A percentile compares a stretch with the other conserved stretches of the same genome.
Evolutionary conservation across 2,329 filamentous ascomycete genomes (phyloP).

Genomic region (Ramularia endophylla): DNA sequence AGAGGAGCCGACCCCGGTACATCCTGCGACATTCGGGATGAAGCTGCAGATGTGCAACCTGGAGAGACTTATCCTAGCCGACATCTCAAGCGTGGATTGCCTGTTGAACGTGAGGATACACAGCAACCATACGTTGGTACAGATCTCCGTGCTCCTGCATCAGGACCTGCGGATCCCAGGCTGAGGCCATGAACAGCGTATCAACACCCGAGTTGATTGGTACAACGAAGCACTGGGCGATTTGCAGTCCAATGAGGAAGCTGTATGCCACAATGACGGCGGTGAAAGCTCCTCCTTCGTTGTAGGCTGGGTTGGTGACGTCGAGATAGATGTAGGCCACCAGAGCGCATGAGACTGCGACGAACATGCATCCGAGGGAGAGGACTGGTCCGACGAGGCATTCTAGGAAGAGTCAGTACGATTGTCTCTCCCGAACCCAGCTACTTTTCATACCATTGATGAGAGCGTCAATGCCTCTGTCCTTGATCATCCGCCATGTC

Average conservation of each 20-base stretch:
- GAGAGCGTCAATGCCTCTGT: constrained; percentile 83
- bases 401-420: constrained; percentile 39
- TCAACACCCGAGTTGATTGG: constrained; percentile 84
- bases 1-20: neutral
- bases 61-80: neutral
- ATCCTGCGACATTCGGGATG: neutral
- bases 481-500: constrained; percentile 58
- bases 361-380: constrained; percentile 63
- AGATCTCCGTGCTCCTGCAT: constrained; percentile 75
- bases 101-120: constrained; percentile 74
- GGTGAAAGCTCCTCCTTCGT: constrained; percentile 61
- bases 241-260: constrained; percentile 85
- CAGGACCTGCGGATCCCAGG: constrained; percentile 64
- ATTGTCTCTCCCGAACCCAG: too few relatives aligned
- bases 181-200: constrained; percentile 79
- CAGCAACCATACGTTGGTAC: constrained; percentile 68
- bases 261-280: constrained; percentile 75
- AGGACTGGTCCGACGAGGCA: constrained; percentile 59
- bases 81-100: constrained; percentile 47
- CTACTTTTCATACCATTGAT: constrained; percentile 60
- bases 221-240: constrained; percentile 83
- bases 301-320: constrained; percentile 76
- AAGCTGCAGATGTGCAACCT: too few relatives aligned
- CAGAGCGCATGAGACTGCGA: constrained; percentile 75
- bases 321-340: constrained; percentile 81